phyloP scores from a whole-genome alignment of 2,329 filamentous ascomycete genomes.

The Mollisia scopiformis region DNA sequence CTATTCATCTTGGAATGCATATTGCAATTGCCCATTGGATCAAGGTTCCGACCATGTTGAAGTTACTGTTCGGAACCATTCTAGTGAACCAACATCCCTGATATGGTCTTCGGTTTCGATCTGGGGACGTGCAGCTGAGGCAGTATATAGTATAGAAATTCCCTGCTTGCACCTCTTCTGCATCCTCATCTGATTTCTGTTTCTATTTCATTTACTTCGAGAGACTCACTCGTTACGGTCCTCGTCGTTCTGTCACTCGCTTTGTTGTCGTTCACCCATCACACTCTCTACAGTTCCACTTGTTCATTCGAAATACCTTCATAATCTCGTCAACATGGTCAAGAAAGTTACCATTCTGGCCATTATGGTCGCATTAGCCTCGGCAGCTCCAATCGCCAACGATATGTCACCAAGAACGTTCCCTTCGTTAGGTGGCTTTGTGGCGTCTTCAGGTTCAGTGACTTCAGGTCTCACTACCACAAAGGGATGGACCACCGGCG shows the following conservation, averaged over 20 bases:
- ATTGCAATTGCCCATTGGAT: too few relatives aligned
- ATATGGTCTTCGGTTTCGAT: not conserved
- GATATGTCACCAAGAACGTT: not conserved
- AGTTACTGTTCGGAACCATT: not conserved
- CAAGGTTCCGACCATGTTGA: too few relatives aligned
- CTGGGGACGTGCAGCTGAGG: not conserved
- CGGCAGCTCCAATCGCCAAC: not conserved
- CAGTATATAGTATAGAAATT: not conserved
- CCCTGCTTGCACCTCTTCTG: not conserved
- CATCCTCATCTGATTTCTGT: not conserved
- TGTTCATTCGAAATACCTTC: not conserved
- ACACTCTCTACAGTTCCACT: too few relatives aligned
- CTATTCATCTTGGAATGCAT: not conserved
- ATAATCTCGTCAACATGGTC: not conserved
- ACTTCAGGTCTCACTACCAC: too few relatives aligned
- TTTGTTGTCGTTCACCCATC: not conserved
- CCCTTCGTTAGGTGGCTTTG: not conserved
- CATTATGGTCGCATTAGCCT: slow-evolving; percentile 2
- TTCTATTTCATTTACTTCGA: not conserved
- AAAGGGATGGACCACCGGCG: not conserved
- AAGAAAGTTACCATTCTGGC: slow-evolving; percentile 6
- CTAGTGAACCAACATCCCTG: not conserved
- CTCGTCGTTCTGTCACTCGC: not conserved
- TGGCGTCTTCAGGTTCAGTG: too few relatives aligned
- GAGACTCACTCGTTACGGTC: not conserved